phyloP scores from a whole-genome alignment of 108 stramenopile species.

The Phaeodactylum tricornutum region DNA sequence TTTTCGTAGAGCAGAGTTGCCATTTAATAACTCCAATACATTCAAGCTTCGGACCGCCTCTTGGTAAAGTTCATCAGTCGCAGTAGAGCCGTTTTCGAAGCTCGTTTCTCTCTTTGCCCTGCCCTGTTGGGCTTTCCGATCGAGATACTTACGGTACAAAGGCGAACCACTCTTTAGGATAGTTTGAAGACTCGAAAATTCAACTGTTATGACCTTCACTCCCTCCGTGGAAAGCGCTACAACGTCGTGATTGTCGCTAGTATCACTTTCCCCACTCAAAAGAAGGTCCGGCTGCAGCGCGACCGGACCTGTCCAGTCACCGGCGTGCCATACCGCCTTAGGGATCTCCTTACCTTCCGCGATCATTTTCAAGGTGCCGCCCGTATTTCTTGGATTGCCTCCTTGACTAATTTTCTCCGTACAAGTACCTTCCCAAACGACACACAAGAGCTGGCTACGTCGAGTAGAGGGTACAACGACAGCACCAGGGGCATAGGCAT shows the following conservation, averaged over 20 bases:
- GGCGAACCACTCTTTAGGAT: constrained; percentile 66
- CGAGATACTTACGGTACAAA: constrained; percentile 61
- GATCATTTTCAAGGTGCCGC: neutral
- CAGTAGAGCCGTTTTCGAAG: neutral
- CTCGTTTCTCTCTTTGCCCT: constrained; percentile 14
- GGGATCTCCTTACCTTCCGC: neutral
- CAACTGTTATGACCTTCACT: constrained; percentile 78
- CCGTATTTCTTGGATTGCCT: neutral
- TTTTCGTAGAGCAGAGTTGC: constrained; percentile 72
- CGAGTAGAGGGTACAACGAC: constrained; percentile 48
- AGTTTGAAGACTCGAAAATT: constrained; percentile 46
- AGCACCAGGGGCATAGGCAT: constrained; percentile 45
- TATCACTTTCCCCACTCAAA: constrained; percentile 58
- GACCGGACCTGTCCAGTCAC: constrained; percentile 84
- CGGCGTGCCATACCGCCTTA: constrained; percentile 64
- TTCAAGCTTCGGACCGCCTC: constrained; percentile 50
- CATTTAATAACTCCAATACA: constrained; percentile 59
- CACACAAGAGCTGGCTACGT: constrained; percentile 45
- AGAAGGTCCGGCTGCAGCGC: constrained; percentile 70
- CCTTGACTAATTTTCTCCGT: constrained; percentile 39
- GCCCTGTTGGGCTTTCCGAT: constrained; percentile 35
- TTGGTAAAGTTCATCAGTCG: constrained; percentile 21
- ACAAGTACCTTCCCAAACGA: constrained; percentile 85
- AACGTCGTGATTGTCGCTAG: constrained; percentile 46
- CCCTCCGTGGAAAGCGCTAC: constrained; percentile 76